Percentiles rank a stretch among this genome's conserved stretches.
These are phyloP conservation scores for Globisporangium megalacanthum DNA, from an alignment of 352 stramenopile genomes.

Conservation along the genomic window DNA sequence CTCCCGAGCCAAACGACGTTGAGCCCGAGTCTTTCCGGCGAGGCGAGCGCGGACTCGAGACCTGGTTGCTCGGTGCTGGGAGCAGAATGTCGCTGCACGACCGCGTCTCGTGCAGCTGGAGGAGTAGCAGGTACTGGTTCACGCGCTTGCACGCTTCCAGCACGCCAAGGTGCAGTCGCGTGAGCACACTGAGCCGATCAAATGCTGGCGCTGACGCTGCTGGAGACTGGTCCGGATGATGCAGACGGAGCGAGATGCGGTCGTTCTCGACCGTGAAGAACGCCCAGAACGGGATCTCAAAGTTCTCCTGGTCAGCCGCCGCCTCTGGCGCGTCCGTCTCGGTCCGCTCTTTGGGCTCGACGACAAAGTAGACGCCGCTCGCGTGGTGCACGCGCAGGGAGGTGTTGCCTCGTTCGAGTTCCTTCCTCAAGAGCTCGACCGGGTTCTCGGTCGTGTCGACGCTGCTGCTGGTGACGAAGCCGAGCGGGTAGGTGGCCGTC, in stretches of 20 bases:
- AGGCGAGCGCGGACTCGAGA: constrained; percentile 37
- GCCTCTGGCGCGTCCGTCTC: neutral
- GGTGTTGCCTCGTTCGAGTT: constrained; percentile 40
- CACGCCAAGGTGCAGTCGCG: constrained; percentile 66
- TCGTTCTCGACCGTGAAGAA: constrained; percentile 62
- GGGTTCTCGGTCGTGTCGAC: constrained; percentile 56
- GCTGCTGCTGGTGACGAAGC: constrained; percentile 57
- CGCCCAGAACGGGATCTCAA: constrained; percentile 77
- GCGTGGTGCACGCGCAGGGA: constrained; percentile 43
- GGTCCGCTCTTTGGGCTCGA: constrained; percentile 16
- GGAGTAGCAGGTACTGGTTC: constrained; percentile 78
- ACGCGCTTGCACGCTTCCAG: constrained; percentile 67
- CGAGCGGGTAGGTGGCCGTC: constrained; percentile 59
- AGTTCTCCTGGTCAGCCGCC: neutral
- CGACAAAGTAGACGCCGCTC: constrained; percentile 69
- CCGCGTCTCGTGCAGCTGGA: constrained; percentile 82
- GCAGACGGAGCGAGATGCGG: constrained; percentile 47
- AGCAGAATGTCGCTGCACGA: constrained; percentile 72
- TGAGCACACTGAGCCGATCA: constrained; percentile 63
- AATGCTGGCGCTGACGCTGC: constrained; percentile 17
- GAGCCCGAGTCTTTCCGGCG: constrained; percentile 27
- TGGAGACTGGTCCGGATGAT: constrained; percentile 40
- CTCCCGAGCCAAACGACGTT: constrained; percentile 15
- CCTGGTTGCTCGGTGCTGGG: constrained; percentile 28
- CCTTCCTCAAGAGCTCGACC: constrained; percentile 56